These are phyloP conservation scores for Nannizziopsis arthrosporioides DNA, from an alignment of 2,329 filamentous ascomycete genomes.

Conservation along the genomic window DNA sequence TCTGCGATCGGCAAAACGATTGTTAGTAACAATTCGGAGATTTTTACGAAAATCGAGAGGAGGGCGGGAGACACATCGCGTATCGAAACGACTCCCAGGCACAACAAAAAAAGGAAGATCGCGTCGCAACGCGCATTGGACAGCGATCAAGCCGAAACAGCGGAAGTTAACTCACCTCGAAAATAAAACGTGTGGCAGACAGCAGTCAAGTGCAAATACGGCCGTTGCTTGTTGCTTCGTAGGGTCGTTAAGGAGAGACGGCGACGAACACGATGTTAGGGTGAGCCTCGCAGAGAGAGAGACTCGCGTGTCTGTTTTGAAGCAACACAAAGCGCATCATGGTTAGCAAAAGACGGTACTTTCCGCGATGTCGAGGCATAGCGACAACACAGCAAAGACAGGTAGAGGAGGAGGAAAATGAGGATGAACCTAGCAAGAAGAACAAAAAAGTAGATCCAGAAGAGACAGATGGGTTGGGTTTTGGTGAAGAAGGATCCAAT, in stretches of 20 bases:
- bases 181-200: constrained; percentile 8
- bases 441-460: too few species aligned
- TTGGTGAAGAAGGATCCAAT: constrained; percentile 5
- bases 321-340: constrained; percentile 15
- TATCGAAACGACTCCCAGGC: background rate
- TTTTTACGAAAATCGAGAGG: too few species aligned
- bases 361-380: background rate
- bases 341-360: constrained; percentile 16
- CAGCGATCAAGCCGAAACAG: constrained; percentile 14
- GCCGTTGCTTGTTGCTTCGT: constrained; percentile 29
- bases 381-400: constrained; percentile 3
- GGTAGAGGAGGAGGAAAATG: constrained; percentile 16
- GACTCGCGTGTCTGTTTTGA: constrained; percentile 12
- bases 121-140: constrained; percentile 16
- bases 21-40: too few species aligned
- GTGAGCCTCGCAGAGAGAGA: constrained; percentile 15
- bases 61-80: background rate
- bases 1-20: background rate
- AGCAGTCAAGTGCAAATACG: constrained; percentile 22
- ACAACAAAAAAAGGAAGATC: background rate
- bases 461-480: too few species aligned
- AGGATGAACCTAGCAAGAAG: constrained; percentile 14
- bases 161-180: constrained; percentile 8
- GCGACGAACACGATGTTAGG: constrained; percentile 20
- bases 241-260: constrained; percentile 33